Base-by-base conservation (phyloP, 78 protist species). In the Dictyostelium capitatum region DNA sequence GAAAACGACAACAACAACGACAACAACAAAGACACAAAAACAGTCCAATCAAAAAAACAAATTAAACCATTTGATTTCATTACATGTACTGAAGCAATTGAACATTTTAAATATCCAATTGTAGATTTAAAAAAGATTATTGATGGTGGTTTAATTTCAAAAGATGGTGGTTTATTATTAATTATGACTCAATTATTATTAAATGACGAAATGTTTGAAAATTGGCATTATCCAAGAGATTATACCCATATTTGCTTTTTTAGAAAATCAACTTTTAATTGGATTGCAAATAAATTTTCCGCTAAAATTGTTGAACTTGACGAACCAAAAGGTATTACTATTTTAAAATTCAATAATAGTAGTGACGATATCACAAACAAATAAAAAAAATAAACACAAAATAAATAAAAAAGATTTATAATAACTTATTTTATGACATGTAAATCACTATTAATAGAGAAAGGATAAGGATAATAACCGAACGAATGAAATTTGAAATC, bases 11-110 rank as follows among this genome's bases (percentile, higher is more conserved):
- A 15, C 65, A 30, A 64, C 69, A 47, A 1, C 78, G 46, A 48
- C 57, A 64, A n/a, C n/a, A n/a, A n/a, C n/a, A n/a, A n/a, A n/a
- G n/a, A n/a, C n/a, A n/a, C n/a, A 37, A 2, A 37, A 37, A 2
- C 2, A 37, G 43, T 37, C n/a, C 46, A 53, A 41, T 32, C 12
- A 70, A 6, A 78, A 48, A 6, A 50, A 50, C 9, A 51, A 25
- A 12, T 19, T 20, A 62, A 65, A 25, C 54, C 62, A 87, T 87
- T 75, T 62, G 78, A 87, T 62, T 87, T 87, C 32, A 32, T 87
- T 43, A 87, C 92, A 50, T 87, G 92, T n/a, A 87, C 92, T 6
- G 92, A 87, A 50, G 92, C 92, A 25, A 87, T 87, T 20, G 92
- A 87, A 64, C 92, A 87, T 50, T 87, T 87, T 28, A 74, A 43